Evolutionary conservation across 169 alveolate genomes (phyloP), one percentile per base, ranked within the genome.

Genomic region (Plasmodium gallinaceum): DNA sequence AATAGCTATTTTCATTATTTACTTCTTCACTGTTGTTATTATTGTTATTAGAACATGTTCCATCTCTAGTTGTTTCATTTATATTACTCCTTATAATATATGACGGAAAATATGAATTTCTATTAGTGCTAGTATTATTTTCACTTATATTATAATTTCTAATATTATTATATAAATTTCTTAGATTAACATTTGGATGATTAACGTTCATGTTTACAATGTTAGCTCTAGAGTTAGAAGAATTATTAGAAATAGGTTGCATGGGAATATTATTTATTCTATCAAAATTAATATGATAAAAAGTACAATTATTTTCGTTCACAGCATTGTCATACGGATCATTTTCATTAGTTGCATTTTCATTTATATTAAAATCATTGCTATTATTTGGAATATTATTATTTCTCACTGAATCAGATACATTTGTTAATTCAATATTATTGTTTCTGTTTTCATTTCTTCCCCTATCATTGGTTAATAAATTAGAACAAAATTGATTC

Each of bases 81-180:
- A 43, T 46, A 24, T 57, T 66, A 10, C 43, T 48, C 22, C 70
- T 57, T 46, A 43, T 10, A 45, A 58, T 45, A 60, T 37, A 10
- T 32, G 64, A 66, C 7, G 65, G 51, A 57, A 58, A 51, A 66
- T 12, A 66, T 10, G 48, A 18, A 45, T 20, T 66, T 60, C 83
- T 54, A 48, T 58, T 24, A 32, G 10, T 42, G 64, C 51, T 57
- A 9, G 68, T 52, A 62, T 54, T 58, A 68, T 83, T 68, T 54
- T 83, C 91, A 48, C 42, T 75, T 20, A 64, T 83, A 57, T 83
- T 83, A 60, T 83, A 68, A 71, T 83, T 83, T 57, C 91, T 66
- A 68, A 83, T 83, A 68, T 51, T 83, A 46, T 57, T 83, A 68
- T 39, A 83, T n/a, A 83, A 42, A 45, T 83, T 83, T 83, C 91